Evolutionary conservation across 1,284 basidiomycete genomes (phyloP), one percentile per base, ranked within the genome.

Genomic region (Ustilago loliicola): DNA sequence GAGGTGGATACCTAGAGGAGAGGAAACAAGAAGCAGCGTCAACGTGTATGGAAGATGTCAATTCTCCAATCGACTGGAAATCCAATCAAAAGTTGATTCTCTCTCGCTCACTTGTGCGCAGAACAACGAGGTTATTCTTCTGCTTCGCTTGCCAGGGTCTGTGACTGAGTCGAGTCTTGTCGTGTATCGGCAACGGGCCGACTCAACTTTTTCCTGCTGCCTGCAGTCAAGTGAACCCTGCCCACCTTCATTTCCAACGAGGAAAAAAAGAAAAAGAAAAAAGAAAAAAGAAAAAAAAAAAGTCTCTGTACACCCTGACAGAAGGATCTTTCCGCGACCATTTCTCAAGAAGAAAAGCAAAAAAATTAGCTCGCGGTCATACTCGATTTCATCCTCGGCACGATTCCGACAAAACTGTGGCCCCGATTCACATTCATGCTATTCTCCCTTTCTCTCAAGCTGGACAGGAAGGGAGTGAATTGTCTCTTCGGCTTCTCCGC

Each of bases 1-100:
- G 67, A 67, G 72, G 64, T 63, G 67, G 64, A 67, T 61, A 75
- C 72, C 72, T 70, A 60, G 52, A 58, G 47, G 67, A 70, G 54
- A 64, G 34, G 38, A 73, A 48, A 58, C 42, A 70, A 65, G 32
- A 54, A 64, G 66, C 59, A 62, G 5, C 29, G 9, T 23, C 36
- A 27, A 38, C 30, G 27, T 23, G n/a, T 23, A 4, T 10, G 11
- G 36, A 48, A 40, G 53, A 34, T 40, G n/a, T 53, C 40, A 36
- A 23, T 9, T 25, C 30, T 38, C 36, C 23, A 38, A 13, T 30
- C 17, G 13, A 32, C 21, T 25, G 9, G 23, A 52, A n/a, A n/a
- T n/a, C n/a, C n/a, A n/a, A n/a, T n/a, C n/a, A n/a, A n/a, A n/a
- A n/a, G 45, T 48, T 48, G 45, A 15, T 15, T 38, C 36, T 38